Conservation (phyloP, 148 eudicot species). For the Hydrangea macrophylla region DNA sequence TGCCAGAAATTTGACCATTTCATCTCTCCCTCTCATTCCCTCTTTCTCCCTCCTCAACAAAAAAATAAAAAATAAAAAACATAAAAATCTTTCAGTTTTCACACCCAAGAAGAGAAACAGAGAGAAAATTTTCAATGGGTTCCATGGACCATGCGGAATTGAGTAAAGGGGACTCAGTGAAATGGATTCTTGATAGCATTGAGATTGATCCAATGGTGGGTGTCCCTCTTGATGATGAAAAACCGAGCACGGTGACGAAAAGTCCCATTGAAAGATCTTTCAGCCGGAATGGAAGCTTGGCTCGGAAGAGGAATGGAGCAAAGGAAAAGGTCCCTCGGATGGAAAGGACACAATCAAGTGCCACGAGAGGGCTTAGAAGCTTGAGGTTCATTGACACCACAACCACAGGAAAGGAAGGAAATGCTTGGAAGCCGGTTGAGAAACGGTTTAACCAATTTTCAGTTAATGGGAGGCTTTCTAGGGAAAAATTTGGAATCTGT, state of each 20-base stretch:
- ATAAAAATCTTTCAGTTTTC: too few species aligned
- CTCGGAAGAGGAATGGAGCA: constrained; percentile 17
- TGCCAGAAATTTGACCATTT: neutral
- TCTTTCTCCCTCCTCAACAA: neutral
- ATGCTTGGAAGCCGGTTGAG: constrained; percentile 69
- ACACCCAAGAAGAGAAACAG: neutral
- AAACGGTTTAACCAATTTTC: constrained; percentile 51
- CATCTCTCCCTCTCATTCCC: neutral
- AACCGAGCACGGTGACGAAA: constrained; percentile 3
- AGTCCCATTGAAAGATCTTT: constrained; percentile 6
- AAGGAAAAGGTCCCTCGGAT: constrained; percentile 27
- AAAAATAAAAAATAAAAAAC: neutral
- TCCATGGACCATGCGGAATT: constrained; percentile 5
- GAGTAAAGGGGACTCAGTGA: constrained; percentile 23
- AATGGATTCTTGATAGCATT: constrained; percentile 31
- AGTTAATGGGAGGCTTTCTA: constrained; percentile 49
- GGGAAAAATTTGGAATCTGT: constrained; percentile 70
- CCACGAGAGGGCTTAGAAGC: constrained; percentile 62
- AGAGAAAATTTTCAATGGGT: neutral
- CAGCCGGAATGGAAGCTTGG: constrained; percentile 23
- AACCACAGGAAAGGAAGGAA: constrained; percentile 61
- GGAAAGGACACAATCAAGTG: constrained; percentile 48
- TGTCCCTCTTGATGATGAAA: neutral
- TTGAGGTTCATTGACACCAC: constrained; percentile 69
- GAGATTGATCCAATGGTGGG: constrained; percentile 25